Conservation (phyloP, 495 filamentous ascomycete species). For the Penicillium fimorum region DNA sequence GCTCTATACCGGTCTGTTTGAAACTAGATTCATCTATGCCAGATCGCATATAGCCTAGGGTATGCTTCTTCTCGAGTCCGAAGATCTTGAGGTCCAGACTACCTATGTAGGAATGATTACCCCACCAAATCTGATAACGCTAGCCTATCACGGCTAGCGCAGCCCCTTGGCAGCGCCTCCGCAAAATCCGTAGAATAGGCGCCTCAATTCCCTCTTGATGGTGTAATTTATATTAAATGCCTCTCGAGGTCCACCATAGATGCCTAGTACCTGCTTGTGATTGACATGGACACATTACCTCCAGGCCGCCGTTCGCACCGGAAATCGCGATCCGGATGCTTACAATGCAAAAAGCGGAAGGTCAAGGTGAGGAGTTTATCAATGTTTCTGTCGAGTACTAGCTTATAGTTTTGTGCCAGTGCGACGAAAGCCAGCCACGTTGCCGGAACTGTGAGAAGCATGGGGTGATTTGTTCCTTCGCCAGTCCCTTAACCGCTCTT, state of each 20-base stretch:
- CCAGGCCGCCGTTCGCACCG: constrained; percentile 16
- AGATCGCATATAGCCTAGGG: neutral
- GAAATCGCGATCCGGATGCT: constrained; percentile 14
- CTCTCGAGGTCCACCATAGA: neutral
- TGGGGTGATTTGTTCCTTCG: constrained; percentile 17
- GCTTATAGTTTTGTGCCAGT: constrained; percentile 5
- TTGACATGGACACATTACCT: constrained; percentile 2
- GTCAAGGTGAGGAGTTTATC: constrained; percentile 11
- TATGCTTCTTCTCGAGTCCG: neutral
- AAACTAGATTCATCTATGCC: neutral
- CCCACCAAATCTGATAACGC: neutral
- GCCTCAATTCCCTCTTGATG: neutral
- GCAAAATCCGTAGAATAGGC: neutral
- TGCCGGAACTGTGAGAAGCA: constrained; percentile 14
- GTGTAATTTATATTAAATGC: neutral
- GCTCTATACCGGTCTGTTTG: neutral
- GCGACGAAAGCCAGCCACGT: constrained; percentile 10
- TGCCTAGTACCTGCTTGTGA: neutral
- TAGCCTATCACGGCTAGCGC: constrained; percentile 6
- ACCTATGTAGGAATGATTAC: no score
- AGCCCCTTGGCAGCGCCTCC: neutral
- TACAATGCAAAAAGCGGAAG: constrained; percentile 17
- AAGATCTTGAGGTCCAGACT: neutral
- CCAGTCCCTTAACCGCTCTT: neutral
- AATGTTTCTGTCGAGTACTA: neutral